Base-by-base conservation (phyloP, 192 early-diverging fungal species). In the Chytriomyces hyalinus region DNA sequence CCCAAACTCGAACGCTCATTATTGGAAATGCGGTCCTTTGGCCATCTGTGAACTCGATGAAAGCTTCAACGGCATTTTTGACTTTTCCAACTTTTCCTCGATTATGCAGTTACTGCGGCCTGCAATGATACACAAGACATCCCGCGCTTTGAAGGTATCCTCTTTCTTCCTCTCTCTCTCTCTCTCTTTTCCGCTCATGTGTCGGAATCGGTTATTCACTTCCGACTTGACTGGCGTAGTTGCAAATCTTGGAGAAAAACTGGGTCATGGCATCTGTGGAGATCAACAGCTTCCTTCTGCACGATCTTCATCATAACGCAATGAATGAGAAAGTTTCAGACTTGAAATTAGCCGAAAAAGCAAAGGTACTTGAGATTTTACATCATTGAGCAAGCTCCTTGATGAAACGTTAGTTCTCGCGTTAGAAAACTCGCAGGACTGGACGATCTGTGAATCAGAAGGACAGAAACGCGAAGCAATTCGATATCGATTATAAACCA, bases 31-130 rank as follows among this genome's bases (percentile, higher is more conserved):
- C 63, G 84, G 84, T 0, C 81, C 82, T 4, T 73, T 89, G 6
- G 87, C 87, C 6, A 81, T 87, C 51, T 64, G 74, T 3, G 87
- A 89, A 71, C 64, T 89, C 49, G 87, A 89, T 66, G 85, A 86
- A 26, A 57, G 20, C 28, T 64, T 75, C 6, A 47, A 61, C 6
- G 51, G 66, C 13, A 22, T 67, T 13, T 84, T 83, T 78, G 84
- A 86, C 63, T 72, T 83, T 50, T 71, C 73, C 17, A 78, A 61
- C 10, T 28, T 88, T n/a, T 53, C 70, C 5, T 74, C 80, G 9
- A 81, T 87, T 26, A 60, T 81, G 13, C 28, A 50, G 1, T 46
- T 78, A 11, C 57, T 84, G 50, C 71, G 75, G 22, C 64, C 72
- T 4, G 59, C 77, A 11, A 79, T 78, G 15, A 60, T 83, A 6